Percentiles rank a stretch among this genome's conserved stretches.
phyloP scores from a whole-genome alignment of 208 protist species.

The Crithidia expoeki region DNA sequence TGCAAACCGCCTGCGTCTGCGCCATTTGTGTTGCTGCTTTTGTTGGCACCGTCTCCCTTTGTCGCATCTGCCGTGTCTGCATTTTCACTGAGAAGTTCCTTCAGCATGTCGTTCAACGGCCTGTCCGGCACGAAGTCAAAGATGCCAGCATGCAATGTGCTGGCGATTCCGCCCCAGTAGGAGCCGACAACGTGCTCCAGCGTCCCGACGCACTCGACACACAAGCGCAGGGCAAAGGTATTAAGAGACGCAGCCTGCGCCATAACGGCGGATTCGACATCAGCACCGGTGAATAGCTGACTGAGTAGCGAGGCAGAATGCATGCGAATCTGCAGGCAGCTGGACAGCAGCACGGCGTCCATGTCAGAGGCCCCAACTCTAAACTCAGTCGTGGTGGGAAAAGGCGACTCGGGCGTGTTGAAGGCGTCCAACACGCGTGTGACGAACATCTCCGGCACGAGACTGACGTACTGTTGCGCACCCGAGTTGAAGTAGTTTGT shows the following conservation, averaged over 20 bases:
- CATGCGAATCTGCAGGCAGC: slow-evolving; percentile 67
- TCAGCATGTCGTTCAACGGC: slow-evolving; percentile 46
- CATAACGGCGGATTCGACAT: slow-evolving; percentile 62
- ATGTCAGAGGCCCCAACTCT: slow-evolving; percentile 63
- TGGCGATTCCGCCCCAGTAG: slow-evolving; percentile 87
- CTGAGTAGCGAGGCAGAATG: slow-evolving; percentile 61
- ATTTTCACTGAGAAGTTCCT: slow-evolving; percentile 20
- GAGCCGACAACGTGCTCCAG: slow-evolving; percentile 77
- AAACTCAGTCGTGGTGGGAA: slow-evolving; percentile 62
- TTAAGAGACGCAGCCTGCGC: slow-evolving; percentile 40
- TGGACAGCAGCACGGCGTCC: slow-evolving; percentile 67
- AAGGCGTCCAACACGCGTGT: slow-evolving; percentile 65
- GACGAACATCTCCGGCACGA: slow-evolving; percentile 31
- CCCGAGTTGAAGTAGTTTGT: not conserved
- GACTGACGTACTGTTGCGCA: slow-evolving; percentile 6
- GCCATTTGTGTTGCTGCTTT: slow-evolving; percentile 4
- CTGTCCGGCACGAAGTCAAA: slow-evolving; percentile 68
- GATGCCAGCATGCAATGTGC: slow-evolving; percentile 60
- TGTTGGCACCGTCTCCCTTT: not conserved
- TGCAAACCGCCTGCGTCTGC: slow-evolving; percentile 14
- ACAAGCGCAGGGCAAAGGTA: slow-evolving; percentile 66
- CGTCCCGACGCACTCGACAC: slow-evolving; percentile 55
- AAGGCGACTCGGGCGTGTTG: slow-evolving; percentile 57
- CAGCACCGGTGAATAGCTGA: slow-evolving; percentile 60
- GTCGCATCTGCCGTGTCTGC: not conserved